These are phyloP conservation scores for Rhodotorula kratochvilovae DNA, from an alignment of 768 basidiomycete genomes.

Conservation along the genomic window DNA sequence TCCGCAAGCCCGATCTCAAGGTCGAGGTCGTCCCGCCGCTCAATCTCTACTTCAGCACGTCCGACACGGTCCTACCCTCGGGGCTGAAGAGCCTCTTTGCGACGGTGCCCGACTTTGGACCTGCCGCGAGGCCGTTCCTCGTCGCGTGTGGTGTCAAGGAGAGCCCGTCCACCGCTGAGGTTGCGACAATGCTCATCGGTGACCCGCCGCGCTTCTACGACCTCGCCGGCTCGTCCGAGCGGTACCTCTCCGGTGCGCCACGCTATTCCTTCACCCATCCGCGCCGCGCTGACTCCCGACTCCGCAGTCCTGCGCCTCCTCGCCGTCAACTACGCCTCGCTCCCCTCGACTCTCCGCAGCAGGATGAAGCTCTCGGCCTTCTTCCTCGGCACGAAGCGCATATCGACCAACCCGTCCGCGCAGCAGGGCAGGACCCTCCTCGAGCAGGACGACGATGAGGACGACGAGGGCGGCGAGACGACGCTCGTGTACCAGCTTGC, in stretches of 20 bases:
- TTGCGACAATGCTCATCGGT: slow-evolving; percentile 63
- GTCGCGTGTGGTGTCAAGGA: slow-evolving; percentile 78
- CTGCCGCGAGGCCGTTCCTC: slow-evolving; percentile 74
- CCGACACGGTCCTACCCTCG: slow-evolving; percentile 23
- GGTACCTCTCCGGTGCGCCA: slow-evolving; percentile 24
- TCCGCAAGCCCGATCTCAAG: slow-evolving; percentile 13
- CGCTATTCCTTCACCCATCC: too few relatives aligned
- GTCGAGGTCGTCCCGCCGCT: slow-evolving; percentile 70
- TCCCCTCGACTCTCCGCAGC: slow-evolving; percentile 51
- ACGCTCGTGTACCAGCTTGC: slow-evolving; percentile 31
- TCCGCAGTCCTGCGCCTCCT: slow-evolving; percentile 69
- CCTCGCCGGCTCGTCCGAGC: slow-evolving; percentile 58
- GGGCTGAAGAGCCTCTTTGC: slow-evolving; percentile 23
- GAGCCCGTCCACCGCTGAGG: slow-evolving; percentile 60
- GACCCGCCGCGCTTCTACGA: slow-evolving; percentile 69
- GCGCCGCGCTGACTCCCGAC: background rate
- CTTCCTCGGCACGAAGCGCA: slow-evolving; percentile 67
- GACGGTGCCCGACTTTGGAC: slow-evolving; percentile 62
- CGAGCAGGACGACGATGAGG: slow-evolving; percentile 72
- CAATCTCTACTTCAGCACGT: slow-evolving; percentile 58
- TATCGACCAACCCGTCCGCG: slow-evolving; percentile 47
- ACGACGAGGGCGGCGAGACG: slow-evolving; percentile 53
- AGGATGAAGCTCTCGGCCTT: slow-evolving; percentile 69
- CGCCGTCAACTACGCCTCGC: slow-evolving; percentile 60
- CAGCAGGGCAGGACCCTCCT: slow-evolving; percentile 48